Conservation (phyloP, 225 moss, liverwort and hornwort genomes). For the Anthoceros angustus region DNA sequence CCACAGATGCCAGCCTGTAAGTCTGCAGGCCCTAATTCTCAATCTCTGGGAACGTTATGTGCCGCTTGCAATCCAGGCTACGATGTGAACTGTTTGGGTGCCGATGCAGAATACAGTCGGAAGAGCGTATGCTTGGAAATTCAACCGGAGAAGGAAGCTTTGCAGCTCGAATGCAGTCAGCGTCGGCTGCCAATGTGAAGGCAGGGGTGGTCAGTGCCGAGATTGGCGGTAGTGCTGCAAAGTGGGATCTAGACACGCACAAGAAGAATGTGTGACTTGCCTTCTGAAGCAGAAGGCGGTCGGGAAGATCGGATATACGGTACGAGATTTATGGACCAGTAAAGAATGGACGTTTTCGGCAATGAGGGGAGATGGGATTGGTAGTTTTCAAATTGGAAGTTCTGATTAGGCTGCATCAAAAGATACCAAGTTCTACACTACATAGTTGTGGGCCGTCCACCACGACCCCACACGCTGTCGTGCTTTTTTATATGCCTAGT, state of each 20-base stretch:
- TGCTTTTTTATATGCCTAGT: too few species aligned
- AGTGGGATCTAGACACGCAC: not conserved
- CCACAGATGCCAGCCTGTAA: not conserved
- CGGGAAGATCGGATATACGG: too few species aligned
- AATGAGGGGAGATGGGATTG: too few species aligned
- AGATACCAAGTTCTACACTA: too few species aligned
- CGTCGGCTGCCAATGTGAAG: not conserved
- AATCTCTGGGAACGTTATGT: too few species aligned
- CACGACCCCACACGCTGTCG: too few species aligned
- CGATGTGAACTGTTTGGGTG: not conserved
- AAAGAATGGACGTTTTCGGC: too few species aligned
- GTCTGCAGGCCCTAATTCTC: not conserved
- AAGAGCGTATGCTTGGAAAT: not conserved
- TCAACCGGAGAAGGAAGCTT: not conserved
- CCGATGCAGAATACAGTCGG: not conserved
- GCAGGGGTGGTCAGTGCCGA: not conserved
- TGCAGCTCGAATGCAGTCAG: not conserved
- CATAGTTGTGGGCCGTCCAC: too few species aligned
- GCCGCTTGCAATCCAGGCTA: not conserved
- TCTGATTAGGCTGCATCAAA: too few species aligned
- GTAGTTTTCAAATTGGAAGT: too few species aligned
- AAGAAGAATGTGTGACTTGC: not conserved
- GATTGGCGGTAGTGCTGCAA: not conserved
- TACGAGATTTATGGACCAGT: too few species aligned
- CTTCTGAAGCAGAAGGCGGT: not conserved